phyloP scores from a whole-genome alignment of 306 rosid species.

The Leucaena leucocephala region DNA sequence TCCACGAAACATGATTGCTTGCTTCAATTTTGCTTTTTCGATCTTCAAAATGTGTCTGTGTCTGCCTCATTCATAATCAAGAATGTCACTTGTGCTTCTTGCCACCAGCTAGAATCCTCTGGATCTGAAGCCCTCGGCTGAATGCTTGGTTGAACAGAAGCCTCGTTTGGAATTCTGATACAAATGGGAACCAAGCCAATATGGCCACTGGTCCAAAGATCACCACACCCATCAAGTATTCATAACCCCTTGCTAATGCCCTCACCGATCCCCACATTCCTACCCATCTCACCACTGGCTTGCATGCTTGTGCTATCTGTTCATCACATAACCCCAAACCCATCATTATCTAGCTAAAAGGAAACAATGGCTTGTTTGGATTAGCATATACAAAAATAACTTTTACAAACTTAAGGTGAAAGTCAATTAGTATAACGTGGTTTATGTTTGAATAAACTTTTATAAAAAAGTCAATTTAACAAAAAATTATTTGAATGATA shows the following conservation, averaged over 20 bases:
- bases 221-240: constrained; percentile 83
- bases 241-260: constrained; percentile 87
- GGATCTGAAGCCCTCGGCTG: constrained; percentile 97
- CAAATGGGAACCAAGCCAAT: constrained; percentile 96
- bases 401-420: too few species aligned
- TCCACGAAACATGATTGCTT: neutral
- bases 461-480: too few species aligned
- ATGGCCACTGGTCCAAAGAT: constrained; percentile 80
- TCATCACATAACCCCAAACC: too few species aligned
- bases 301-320: constrained; percentile 81
- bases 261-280: constrained; percentile 95
- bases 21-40: neutral
- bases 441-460: too few species aligned
- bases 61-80: neutral
- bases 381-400: too few species aligned
- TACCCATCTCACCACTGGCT: constrained; percentile 65
- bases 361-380: too few species aligned
- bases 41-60: neutral
- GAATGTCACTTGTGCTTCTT: constrained; percentile 66
- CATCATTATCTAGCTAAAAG: too few species aligned
- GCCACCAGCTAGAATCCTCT: constrained; percentile 91
- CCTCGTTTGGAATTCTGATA: constrained; percentile 92
- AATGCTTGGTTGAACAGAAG: constrained; percentile 96
- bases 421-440: too few species aligned
- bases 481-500: too few species aligned